Evolutionary conservation across 768 basidiomycete genomes (phyloP).

Genomic region (Leucocoprinus sp.): DNA sequence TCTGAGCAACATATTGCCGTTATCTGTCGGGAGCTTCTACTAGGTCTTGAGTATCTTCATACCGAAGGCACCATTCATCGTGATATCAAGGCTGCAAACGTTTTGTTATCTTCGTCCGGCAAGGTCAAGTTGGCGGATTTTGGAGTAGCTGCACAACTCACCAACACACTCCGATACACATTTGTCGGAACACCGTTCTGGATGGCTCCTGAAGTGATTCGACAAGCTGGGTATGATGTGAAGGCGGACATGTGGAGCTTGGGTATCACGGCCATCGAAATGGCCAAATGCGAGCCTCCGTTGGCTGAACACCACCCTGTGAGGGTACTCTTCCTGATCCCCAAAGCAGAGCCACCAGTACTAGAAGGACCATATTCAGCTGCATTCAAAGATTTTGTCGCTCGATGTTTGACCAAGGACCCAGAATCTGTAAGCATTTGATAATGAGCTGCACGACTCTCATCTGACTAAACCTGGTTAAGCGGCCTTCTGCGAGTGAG

Average conservation of each 20-base stretch:
- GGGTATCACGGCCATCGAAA: constrained; percentile 96
- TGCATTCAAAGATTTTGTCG: constrained; percentile 90
- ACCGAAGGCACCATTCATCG: constrained; percentile 94
- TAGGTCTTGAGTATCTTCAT: constrained; percentile 95
- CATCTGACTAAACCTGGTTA: constrained; percentile 7
- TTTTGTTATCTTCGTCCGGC: constrained; percentile 83
- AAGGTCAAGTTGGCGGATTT: constrained; percentile 98
- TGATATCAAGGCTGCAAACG: constrained; percentile 98
- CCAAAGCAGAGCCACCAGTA: constrained; percentile 89
- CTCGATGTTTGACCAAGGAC: constrained; percentile 88
- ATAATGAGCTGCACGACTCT: background rate
- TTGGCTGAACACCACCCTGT: constrained; percentile 97
- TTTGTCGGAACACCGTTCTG: constrained; percentile 97
- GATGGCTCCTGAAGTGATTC: constrained; percentile 99
- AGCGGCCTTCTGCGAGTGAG: constrained; percentile 90
- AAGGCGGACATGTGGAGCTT: constrained; percentile 98
- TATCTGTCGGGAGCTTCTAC: constrained; percentile 84
- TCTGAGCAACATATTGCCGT: constrained; percentile 93
- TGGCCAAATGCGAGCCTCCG: constrained; percentile 97
- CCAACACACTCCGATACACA: constrained; percentile 88
- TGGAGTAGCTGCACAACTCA: constrained; percentile 95
- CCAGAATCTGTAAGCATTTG: constrained; percentile 52
- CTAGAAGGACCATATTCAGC: constrained; percentile 80
- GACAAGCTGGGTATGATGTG: constrained; percentile 91
- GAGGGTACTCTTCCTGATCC: constrained; percentile 96